Base-by-base conservation (phyloP, 2,329 filamentous ascomycete species). In the Curvularia lunata region DNA sequence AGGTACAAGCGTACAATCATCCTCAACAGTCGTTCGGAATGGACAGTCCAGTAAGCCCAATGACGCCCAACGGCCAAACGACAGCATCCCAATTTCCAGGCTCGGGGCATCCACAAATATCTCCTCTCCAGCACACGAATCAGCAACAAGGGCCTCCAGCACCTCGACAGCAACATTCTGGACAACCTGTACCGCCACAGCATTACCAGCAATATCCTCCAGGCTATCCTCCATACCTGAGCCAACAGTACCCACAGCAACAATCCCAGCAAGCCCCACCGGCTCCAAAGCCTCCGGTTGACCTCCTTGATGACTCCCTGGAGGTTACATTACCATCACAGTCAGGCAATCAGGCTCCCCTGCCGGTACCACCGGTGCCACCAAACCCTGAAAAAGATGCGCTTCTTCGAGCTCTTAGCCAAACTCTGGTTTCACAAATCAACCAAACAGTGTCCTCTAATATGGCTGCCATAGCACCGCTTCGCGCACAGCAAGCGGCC, bases 341-440 rank as follows among this genome's bases (percentile, higher is more conserved):
- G 58, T 66, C 63, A 7, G n/a, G 82, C 77, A 25, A 82, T 76
- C 25, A 84, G 78, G 48, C 67, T 27, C 79, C 83, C 21, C 73
- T 87, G 7, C 83, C 89, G 5, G 86, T 92, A 0, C 94, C 95
- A 0, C 93, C 94, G 0, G 92, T 97, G 30, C 94, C 95, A 0
- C 93, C 92, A 0, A 99, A 99, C 70, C 95, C 95, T 0, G 92
- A 98, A 77, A 97, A 97, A 74, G 92, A 98, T 75, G 89, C 90
- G 19, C 85, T 98, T 16, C 83, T 97, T 3, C 84, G 85, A 52
- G 90, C 92, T 43, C 84, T 98, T 28, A 92, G 89, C 34, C 82
- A 84, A 54, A 86, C 88, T 0, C 81, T 98, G 3, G 82, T 87
- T 53, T 80, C 85, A 38, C 88, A 91, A 61, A 87, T 93, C 16